Base-by-base conservation (phyloP, 805 yeast species). In the Clavispora vitiphila region DNA sequence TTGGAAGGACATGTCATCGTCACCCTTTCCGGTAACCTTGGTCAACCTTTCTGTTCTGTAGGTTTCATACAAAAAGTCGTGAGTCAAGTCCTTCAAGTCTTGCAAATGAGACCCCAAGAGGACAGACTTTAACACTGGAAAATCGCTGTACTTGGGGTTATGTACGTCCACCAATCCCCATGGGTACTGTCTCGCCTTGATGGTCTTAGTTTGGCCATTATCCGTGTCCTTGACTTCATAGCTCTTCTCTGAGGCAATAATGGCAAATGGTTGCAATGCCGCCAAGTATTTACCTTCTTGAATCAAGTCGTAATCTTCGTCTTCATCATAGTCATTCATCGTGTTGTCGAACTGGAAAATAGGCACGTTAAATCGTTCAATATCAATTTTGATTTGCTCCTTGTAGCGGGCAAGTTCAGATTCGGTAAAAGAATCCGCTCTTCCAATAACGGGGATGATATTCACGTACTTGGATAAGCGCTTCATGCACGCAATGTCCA, bases 51-150 rank as follows among this genome's bases (percentile, higher is more conserved):
- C 90, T 16, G 93, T 82, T 65, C 96, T 77, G 59, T 84, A 85
- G 43, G 81, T 80, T 57, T 85, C 95, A 61, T 85, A 85, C 41
- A 85, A 64, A 62, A 80, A 71, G 52, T 80, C 86, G 53, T 83
- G 88, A 22, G 95, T 86, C 44, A 84, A 69, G 55, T 86, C 95
- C 64, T 85, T 84, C 56, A 85, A 77, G 55, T 85, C 93, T 58
- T 81, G 84, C 50, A 86, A 67, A 58, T 87, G 95, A n/a, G 90
- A 77, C 6, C 95, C 95, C 56, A 86, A 77, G 31, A 86, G 60
- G 3, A 85, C 91, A 37, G 82, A 75, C 48, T 83, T 80, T 54
- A 86, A 66, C 14, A 76, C 57, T 8, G 79, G 62, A 57, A 79
- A 78, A 54, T 79, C 84, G 30, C 77, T 69, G 52, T 64, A 65